Evolutionary conservation across 2,329 filamentous ascomycete species (phyloP), one percentile per base, ranked within the genome.

Genomic region (Ophiocordyceps australis): DNA sequence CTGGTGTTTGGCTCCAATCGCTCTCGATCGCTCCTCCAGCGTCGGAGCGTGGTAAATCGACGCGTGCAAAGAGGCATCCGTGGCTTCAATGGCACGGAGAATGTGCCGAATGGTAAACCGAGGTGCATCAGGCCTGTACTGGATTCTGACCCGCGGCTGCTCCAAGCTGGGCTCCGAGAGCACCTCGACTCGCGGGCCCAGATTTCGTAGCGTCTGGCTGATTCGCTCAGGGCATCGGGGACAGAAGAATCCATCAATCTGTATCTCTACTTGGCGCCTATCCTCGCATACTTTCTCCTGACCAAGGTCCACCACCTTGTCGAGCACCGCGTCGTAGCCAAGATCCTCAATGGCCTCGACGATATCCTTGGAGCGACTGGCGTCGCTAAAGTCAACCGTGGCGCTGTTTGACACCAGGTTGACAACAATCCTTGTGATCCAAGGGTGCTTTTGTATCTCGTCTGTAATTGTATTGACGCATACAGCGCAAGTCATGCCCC

Each of bases 31-130:
- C 40, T 93, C 80, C 47, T 93, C 85, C 5, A 93, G 62, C 0
- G 75, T 83, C 1, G 78, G 79, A 1, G 80, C 74, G 34, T 86
- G 80, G 42, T 82, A 74, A 9, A 94, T 65, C 3, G 65, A 70
- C 2, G 74, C 67, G 15, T 54, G 55, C 32, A 93, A 76, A 1
- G 59, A 64, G 2, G 62, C 52, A 38, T 92, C 76, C 5, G 67
- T 59, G 5, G 61, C 60, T 28, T 69, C 59, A 26, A 94, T 77
- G 2, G 67, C 61, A 9, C 57, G 52, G 9, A 91, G 54, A 22
- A 94, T 79, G 7, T 68, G 63, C 25, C 86, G 68, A 35, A 92
- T 65, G 0, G 80, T 92, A 38, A 92, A 68, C 1, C 38, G 42
- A 0, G 81, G 78, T 4, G 71, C 58, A 3, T 64, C 45, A 0